These are phyloP conservation scores for Penicillium coffeae DNA, from an alignment of 495 filamentous ascomycete species.

Conservation along the genomic window DNA sequence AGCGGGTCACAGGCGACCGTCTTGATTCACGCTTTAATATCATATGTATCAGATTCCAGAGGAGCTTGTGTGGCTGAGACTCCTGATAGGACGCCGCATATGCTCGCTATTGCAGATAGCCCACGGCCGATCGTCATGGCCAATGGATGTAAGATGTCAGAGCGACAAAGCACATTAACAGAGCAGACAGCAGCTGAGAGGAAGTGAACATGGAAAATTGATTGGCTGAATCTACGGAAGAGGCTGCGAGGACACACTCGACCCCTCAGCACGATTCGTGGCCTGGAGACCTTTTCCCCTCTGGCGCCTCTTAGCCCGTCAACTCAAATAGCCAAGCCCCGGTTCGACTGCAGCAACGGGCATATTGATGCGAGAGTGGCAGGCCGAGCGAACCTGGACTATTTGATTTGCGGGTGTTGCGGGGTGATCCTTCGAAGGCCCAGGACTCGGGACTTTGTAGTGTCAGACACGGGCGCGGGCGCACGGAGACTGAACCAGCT, in stretches of 20 bases:
- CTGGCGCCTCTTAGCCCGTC: background rate
- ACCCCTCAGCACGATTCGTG: background rate
- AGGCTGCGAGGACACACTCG: background rate
- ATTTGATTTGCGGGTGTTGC: conserved; percentile 5
- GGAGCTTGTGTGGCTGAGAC: background rate
- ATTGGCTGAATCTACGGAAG: conserved; percentile 17
- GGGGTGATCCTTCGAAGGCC: conserved; percentile 10
- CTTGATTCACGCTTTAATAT: conserved; percentile 11
- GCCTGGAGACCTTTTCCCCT: background rate
- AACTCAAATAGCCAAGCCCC: background rate
- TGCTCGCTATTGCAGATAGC: conserved; percentile 8
- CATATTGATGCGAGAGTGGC: conserved; percentile 6
- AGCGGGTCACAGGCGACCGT: conserved; percentile 7
- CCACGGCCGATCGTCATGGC: conserved; percentile 6
- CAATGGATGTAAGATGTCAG: no score
- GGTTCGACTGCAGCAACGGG: background rate
- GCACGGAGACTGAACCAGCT: conserved; percentile 11
- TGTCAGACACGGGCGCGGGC: conserved; percentile 10
- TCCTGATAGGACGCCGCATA: conserved; percentile 18
- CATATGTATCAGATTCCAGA: conserved; percentile 22
- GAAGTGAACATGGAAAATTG: background rate
- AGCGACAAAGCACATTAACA: no score
- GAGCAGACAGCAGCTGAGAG: conserved; percentile 9
- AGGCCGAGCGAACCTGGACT: background rate
- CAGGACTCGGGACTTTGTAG: no score